Evolutionary conservation across 2,329 filamentous ascomycete species (phyloP), one percentile per base, ranked within the genome.

Genomic region (Talaromyces sp.): DNA sequence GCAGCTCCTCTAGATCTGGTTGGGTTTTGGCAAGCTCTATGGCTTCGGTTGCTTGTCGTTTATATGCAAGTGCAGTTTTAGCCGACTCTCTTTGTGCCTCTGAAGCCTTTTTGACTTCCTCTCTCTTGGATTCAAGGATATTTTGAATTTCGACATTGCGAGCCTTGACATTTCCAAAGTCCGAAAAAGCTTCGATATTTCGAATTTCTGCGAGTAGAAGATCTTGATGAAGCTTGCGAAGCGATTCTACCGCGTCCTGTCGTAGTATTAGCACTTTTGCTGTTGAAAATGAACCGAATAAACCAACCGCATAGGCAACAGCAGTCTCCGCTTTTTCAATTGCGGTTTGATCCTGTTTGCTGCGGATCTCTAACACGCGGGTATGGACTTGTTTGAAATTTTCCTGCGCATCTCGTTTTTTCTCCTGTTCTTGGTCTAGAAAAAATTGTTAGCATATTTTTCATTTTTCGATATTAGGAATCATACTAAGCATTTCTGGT

Each of bases 141-240:
- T 79, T 70, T 60, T 82, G 80, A 62, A 92, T 85, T 55, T 85
- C 80, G 8, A 74, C 68, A 67, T 92, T 91, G 62, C 87, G 87
- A 16, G 79, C 78, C 68, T 85, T 84, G n/a, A 97, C 80, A 5
- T 85, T 84, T 52, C 86, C 81, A 2, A 89, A 75, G 69, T 99
- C 95, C 0, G 92, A 97, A n/a, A 81, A 75, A 1, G 92, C 93
- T 78, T 99, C 95, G 33, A 96, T 84, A 0, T 85, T 78, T 64
- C 87, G 82, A 52, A 97, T 82, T 66, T 90, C 84, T 1, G 85
- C 86, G 68, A 93, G 87, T 16, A 93, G 75, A 10, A 91, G 77
- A 14, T 84, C 83, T 53, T 88, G 82, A 58, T 90, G 86, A 5
- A 86, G 81, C 56, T 80, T 75, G 14, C 85, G 84, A 52, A 96